Percentiles rank a stretch among this genome's conserved stretches.
Evolutionary conservation across 1,139 yeast genomes (phyloP).

Genomic region (Hemisphaericaspora xylofermentans): DNA sequence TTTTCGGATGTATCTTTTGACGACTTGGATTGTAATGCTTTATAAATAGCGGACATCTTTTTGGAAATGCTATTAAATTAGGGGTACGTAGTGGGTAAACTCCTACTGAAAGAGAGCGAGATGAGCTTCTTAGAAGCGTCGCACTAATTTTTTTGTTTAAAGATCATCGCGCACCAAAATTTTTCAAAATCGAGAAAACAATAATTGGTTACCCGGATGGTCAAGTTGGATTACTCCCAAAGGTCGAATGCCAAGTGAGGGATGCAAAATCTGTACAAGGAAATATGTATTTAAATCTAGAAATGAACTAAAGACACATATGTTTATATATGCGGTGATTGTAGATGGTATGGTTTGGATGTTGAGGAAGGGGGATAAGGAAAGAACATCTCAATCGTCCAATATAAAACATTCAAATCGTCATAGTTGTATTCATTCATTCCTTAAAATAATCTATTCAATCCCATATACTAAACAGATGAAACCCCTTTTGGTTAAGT

Average conservation of each 20-base stretch:
- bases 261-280: neutral
- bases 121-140: conserved; percentile 1
- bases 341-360: neutral
- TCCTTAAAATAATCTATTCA: neutral
- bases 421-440: neutral
- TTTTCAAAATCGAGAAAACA: conserved; percentile 4
- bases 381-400: neutral
- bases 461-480: neutral
- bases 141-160: conserved; percentile 13
- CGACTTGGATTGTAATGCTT: conserved; percentile 59
- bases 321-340: neutral
- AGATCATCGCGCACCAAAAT: conserved; percentile 14
- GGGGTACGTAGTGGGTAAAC: no score
- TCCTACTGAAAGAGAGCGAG: no score
- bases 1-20: conserved; percentile 47
- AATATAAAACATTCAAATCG: neutral
- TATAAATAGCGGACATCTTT: conserved; percentile 61
- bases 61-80: no score
- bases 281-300: conserved; percentile 1
- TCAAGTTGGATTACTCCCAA: no score
- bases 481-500: neutral
- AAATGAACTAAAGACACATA: conserved; percentile 1
- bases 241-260: no score
- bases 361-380: no score
- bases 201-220: conserved; percentile 12